These are phyloP conservation scores for Penicillium goetzii DNA, from an alignment of 495 filamentous ascomycete species.

Conservation along the genomic window DNA sequence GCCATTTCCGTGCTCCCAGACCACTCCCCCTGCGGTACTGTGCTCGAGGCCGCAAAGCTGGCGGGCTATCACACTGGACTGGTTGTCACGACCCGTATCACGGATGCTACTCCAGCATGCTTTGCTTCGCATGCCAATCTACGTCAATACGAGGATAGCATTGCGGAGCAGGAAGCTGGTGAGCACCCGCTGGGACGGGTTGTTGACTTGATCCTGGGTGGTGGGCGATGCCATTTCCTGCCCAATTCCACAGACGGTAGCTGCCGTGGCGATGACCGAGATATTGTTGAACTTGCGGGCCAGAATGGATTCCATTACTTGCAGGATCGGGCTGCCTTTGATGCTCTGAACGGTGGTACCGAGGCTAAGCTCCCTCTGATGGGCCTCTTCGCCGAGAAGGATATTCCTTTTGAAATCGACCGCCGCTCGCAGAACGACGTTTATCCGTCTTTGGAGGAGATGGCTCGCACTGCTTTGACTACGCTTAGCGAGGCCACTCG, in stretches of 20 bases:
- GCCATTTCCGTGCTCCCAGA: constrained; percentile 90
- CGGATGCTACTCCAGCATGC: constrained; percentile 96
- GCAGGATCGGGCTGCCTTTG: constrained; percentile 72
- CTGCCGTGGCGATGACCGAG: constrained; percentile 74
- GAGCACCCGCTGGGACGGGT: constrained; percentile 82
- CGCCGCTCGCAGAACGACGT: constrained; percentile 72
- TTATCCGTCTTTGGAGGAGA: constrained; percentile 90
- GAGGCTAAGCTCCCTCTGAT: constrained; percentile 79
- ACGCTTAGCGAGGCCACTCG: constrained; percentile 81
- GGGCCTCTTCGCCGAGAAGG: constrained; percentile 79
- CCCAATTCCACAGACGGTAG: constrained; percentile 75
- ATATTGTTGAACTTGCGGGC: constrained; percentile 68
- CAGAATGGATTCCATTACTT: constrained; percentile 82
- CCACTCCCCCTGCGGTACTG: constrained; percentile 85
- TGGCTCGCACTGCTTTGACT: constrained; percentile 79
- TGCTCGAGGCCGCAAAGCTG: constrained; percentile 90
- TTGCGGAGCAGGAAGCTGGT: constrained; percentile 89
- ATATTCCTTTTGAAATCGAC: constrained; percentile 94
- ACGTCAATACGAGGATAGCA: constrained; percentile 80
- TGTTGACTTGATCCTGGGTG: constrained; percentile 90
- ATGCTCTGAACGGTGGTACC: constrained; percentile 69
- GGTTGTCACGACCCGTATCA: constrained; percentile 93
- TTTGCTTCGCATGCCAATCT: constrained; percentile 88
- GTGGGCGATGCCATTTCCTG: constrained; percentile 91
- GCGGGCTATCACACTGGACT: constrained; percentile 91